These are phyloP conservation scores for Suillus spraguei DNA, from an alignment of 768 basidiomycete genomes.

Conservation along the genomic window DNA sequence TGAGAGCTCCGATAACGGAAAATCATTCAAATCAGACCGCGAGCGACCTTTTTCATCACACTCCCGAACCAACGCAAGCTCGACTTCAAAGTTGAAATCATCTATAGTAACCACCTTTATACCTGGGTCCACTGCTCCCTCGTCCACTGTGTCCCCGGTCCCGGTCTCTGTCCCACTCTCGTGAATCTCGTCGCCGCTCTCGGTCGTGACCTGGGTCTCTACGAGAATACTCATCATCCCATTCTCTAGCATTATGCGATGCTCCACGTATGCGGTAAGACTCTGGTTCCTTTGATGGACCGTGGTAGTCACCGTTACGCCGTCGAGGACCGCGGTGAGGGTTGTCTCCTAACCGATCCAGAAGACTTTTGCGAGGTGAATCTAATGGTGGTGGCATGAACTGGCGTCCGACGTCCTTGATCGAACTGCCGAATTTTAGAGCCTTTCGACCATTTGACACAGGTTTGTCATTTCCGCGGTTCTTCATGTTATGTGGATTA, in stretches of 20 bases:
- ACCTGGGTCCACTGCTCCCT: conserved; percentile 42
- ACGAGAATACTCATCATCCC: conserved; percentile 17
- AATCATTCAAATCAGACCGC: too few relatives aligned
- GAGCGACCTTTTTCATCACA: too few relatives aligned
- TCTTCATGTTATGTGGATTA: conserved; percentile 34
- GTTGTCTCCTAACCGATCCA: conserved; percentile 36
- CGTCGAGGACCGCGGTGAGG: conserved; percentile 13
- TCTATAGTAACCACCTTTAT: conserved; percentile 46
- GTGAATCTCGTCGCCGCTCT: conserved; percentile 23
- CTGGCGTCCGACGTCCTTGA: conserved; percentile 32
- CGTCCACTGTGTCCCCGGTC: conserved; percentile 22
- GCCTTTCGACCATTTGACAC: conserved; percentile 30
- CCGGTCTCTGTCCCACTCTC: conserved; percentile 24
- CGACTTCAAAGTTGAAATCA: conserved; percentile 16
- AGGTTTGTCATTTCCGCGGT: conserved; percentile 24
- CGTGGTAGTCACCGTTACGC: conserved; percentile 3
- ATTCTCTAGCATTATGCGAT: conserved; percentile 22
- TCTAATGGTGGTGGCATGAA: conserved; percentile 21
- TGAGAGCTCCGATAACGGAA: too few relatives aligned
- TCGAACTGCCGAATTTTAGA: conserved; percentile 38
- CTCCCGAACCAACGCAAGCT: conserved; percentile 68
- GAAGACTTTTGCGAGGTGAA: conserved; percentile 29
- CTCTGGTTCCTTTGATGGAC: conserved; percentile 12
- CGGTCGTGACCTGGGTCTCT: conserved; percentile 17
- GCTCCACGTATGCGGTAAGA: conserved; percentile 34